Conservation (phyloP, 2,329 filamentous ascomycete species). For the Paecilomyces fulvus region DNA sequence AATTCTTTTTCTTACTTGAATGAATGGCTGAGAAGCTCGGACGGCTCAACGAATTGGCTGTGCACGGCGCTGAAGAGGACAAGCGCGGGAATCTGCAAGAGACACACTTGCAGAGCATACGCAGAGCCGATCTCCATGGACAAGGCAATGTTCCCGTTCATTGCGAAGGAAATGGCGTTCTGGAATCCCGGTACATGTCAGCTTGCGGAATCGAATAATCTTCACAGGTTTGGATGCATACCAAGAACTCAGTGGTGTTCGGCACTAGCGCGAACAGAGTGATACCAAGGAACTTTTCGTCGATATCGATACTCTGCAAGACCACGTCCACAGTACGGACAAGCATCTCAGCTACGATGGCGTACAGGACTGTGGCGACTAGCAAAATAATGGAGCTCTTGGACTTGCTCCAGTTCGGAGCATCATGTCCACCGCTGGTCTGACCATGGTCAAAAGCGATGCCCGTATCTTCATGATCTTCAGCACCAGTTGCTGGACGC, state of each 20-base stretch:
- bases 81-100: conserved; percentile 86
- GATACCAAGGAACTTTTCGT: conserved; percentile 95
- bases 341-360: conserved; percentile 93
- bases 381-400: conserved; percentile 89
- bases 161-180: conserved; percentile 98
- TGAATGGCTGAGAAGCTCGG: conserved; percentile 44
- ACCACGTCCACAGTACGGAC: conserved; percentile 98
- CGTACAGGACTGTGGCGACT: conserved; percentile 82
- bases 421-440: conserved; percentile 71
- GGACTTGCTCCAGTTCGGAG: conserved; percentile 91
- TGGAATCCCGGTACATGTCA: conserved; percentile 26
- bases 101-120: conserved; percentile 90
- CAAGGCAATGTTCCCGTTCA: conserved; percentile 98
- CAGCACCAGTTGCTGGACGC: conserved; percentile 25
- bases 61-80: conserved; percentile 84
- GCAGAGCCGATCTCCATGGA: conserved; percentile 99
- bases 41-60: conserved; percentile 47
- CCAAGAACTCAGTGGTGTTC: conserved; percentile 95
- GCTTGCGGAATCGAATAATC: neutral
- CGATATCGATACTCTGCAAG: conserved; percentile 77
- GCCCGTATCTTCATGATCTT: conserved; percentile 42
- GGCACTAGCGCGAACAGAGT: conserved; percentile 94
- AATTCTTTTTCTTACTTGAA: conserved; percentile 39
- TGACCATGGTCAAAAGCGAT: conserved; percentile 33
- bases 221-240: conserved; percentile 39